Evolutionary conservation across 768 basidiomycete genomes (phyloP), one percentile per base, ranked within the genome.

Genomic region (Serendipita sp.): DNA sequence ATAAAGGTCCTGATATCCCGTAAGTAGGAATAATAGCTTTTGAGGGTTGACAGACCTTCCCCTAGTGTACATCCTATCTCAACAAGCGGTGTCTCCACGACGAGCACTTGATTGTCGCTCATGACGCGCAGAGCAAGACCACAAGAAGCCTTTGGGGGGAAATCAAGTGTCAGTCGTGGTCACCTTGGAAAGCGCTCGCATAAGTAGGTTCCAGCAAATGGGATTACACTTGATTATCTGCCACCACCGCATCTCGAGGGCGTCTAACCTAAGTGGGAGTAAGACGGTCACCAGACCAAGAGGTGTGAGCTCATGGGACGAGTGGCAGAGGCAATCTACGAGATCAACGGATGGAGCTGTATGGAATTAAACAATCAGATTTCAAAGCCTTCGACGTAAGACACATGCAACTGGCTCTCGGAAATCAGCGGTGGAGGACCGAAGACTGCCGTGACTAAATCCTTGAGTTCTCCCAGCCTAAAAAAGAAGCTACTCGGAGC

Each of bases 11-110:
- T 86, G 47, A 67, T 35, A 30, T 16, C 13, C 44, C 3, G n/a
- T 41, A 15, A 54, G 47, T 30, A 34, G 23, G 44, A 54, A 44
- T 35, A 28, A 7, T 8, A 34, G 16, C n/a, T 15, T 7, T 5
- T 16, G 30, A 65, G 47, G 36, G 16, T 47, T 8, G 23, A 56
- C 71, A 45, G 67, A 84, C 85, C 83, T 82, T 87, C 83, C 63
- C 85, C 85, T 30, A 86, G 74, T 13, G 74, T 78, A 67, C 84
- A 85, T 13, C 79, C 80, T 34, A 79, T 73, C 69, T 76, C 73
- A 65, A 85, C 74, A 70, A 84, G 76, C 18, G 84, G 82, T 15
- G 71, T 68, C 3, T 69, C 65, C 35, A 73, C 66, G 34, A 41
- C 23, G 16, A 65, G 18, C 5, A 56, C 34, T 41, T 41, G 41